A percentile compares a stretch with the other conserved stretches of the same genome.
phyloP scores from a whole-genome alignment of 2,329 filamentous ascomycete genomes.

The Thelonectria blattea region DNA sequence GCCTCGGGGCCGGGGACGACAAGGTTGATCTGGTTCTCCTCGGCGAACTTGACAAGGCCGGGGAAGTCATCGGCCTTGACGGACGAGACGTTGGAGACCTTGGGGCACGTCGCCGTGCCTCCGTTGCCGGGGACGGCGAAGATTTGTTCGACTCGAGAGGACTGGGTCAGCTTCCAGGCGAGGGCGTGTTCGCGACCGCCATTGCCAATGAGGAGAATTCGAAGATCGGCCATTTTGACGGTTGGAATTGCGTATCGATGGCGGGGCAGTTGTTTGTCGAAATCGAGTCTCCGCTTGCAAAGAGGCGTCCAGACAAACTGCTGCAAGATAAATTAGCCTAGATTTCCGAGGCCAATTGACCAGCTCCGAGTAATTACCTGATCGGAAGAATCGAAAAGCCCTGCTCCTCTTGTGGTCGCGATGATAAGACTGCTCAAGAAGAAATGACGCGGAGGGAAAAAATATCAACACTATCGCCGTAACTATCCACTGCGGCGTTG shows the following conservation, averaged over 20 bases:
- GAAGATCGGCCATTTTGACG: slow-evolving; percentile 52
- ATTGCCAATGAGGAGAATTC: slow-evolving; percentile 87
- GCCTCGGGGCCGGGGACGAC: slow-evolving; percentile 91
- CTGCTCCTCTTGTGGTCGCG: neutral
- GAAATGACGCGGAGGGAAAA: neutral
- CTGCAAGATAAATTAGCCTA: too few species aligned
- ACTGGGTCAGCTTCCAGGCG: slow-evolving; percentile 92
- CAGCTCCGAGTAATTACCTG: too few species aligned
- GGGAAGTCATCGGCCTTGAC: slow-evolving; percentile 80
- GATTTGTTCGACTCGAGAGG: slow-evolving; percentile 77
- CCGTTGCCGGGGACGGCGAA: slow-evolving; percentile 80
- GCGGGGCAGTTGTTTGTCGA: slow-evolving; percentile 15
- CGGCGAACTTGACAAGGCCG: slow-evolving; percentile 76
- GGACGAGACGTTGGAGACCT: slow-evolving; percentile 72
- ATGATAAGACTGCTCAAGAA: neutral
- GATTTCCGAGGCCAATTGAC: too few species aligned
- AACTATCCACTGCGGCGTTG: too few species aligned
- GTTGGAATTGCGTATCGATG: slow-evolving; percentile 6
- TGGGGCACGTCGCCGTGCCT: slow-evolving; percentile 75
- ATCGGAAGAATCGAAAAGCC: too few species aligned
- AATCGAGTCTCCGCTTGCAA: neutral
- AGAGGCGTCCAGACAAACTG: too few species aligned
- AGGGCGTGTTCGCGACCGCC: slow-evolving; percentile 94
- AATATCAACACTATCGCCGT: too few species aligned
- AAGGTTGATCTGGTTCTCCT: slow-evolving; percentile 76